Base-by-base conservation (phyloP, 129 eudicot species). In the Deinandra increscens region DNA sequence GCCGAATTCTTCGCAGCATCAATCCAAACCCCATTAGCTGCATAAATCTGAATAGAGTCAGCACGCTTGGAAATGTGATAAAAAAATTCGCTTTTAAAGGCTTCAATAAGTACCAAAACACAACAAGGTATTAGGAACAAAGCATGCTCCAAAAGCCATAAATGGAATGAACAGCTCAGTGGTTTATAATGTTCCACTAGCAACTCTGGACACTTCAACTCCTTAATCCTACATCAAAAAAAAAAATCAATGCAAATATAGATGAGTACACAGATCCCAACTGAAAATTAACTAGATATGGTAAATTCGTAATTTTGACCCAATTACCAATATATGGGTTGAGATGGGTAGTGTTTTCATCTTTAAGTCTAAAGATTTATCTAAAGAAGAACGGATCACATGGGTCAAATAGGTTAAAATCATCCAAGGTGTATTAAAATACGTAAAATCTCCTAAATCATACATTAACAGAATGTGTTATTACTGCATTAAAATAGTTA, bases 201-300 rank as follows among this genome's bases (percentile, higher is more conserved):
- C 69, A 66, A 63, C 37, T 84, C 92, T 1, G 99, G 92, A 78
- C 99, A 93, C 84, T 83, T 93, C 26, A 86, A 72, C 83, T 86
- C 95, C 78, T 71, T 80, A 74, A 80, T 60, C 80, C 99, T 93
- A 72, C 54, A 81, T 61, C 64, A 41, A 62, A 50, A 58, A 64
- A 64, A 6, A 62, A 13, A 67, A 68, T 11, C 9, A 67, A 56
- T 9, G 8, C 49, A 68, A 46, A 49, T 46, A 42, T 15, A 58
- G 39, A 70, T 5, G 17, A 14, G 18, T 45, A 41, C 20, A 2
- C 7, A 17, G 22, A 29, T 55, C 42, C 48, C 53, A 13, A 42
- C 34, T 15, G 20, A 77, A 38, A 9, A 68, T 49, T 62, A 50
- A 46, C 73, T 41, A 43, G 48, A n/a, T 18, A 17, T 26, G 58